Conservation (phyloP, 2,329 filamentous ascomycete species). For the Neofusicoccum sp. region DNA sequence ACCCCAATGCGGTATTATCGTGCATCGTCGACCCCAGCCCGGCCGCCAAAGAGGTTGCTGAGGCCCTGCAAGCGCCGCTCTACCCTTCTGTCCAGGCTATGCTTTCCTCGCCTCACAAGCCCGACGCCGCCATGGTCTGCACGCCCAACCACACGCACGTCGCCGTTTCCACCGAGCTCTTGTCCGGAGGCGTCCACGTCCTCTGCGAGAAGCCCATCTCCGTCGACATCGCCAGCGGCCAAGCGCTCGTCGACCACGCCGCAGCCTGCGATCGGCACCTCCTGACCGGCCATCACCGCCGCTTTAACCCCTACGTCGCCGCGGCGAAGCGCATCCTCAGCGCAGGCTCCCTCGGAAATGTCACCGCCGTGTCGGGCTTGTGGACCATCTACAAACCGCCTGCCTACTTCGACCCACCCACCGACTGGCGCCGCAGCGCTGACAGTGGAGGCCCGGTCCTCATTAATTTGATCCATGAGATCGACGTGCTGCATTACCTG, state of each 20-base stretch:
- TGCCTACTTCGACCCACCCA: slow-evolving; percentile 50
- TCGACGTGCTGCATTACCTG: slow-evolving; percentile 58
- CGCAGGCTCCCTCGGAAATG: slow-evolving; percentile 41
- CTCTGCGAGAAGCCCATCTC: slow-evolving; percentile 60
- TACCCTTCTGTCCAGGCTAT: slow-evolving; percentile 46
- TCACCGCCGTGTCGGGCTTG: slow-evolving; percentile 55
- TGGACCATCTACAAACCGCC: slow-evolving; percentile 55
- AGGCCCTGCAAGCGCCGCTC: slow-evolving; percentile 38
- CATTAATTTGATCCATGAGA: slow-evolving; percentile 62
- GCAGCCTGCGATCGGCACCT: slow-evolving; percentile 37
- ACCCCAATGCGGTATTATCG: slow-evolving; percentile 39
- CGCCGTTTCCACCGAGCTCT: slow-evolving; percentile 48
- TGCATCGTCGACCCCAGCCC: slow-evolving; percentile 50
- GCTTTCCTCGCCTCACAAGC: slow-evolving; percentile 39
- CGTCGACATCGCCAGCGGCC: slow-evolving; percentile 39
- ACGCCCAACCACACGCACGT: slow-evolving; percentile 61
- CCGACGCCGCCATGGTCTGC: slow-evolving; percentile 57
- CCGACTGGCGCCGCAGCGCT: slow-evolving; percentile 50
- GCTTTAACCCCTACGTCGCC: slow-evolving; percentile 58
- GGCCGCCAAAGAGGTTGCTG: slow-evolving; percentile 36
- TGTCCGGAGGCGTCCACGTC: slow-evolving; percentile 50
- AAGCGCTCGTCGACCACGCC: slow-evolving; percentile 29
- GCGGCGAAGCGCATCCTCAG: slow-evolving; percentile 48
- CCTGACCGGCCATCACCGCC: slow-evolving; percentile 58
- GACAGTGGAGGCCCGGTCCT: slow-evolving; percentile 52